Evolutionary conservation across 441 rosid species (phyloP).

Genomic region (Breynia disticha): DNA sequence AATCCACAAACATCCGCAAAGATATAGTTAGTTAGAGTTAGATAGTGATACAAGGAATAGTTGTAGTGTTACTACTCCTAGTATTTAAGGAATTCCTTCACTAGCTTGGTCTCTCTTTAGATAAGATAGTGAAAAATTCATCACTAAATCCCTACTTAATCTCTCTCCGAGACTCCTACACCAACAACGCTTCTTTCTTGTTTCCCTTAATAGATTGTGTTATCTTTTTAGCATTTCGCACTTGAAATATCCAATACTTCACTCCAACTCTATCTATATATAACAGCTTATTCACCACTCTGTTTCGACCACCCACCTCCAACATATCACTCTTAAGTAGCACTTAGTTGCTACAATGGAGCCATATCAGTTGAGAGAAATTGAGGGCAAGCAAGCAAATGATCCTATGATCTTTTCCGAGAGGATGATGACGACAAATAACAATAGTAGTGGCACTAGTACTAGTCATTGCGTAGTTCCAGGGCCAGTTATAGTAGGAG

Average conservation of each 20-base stretch:
- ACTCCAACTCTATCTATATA: neutral
- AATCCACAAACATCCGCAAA: too few species aligned
- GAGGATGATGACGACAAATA: conserved; percentile 17
- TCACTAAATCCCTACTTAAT: too few species aligned
- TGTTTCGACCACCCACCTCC: neutral
- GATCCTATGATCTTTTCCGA: conserved; percentile 35
- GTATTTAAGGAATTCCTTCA: too few species aligned
- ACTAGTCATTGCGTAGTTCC: conserved; percentile 33
- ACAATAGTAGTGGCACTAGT: neutral
- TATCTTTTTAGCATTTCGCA: neutral
- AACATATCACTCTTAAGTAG: neutral
- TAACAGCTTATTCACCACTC: neutral
- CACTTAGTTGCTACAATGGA: neutral
- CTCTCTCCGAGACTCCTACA: too few species aligned
- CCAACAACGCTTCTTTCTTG: neutral
- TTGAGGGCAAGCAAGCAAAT: conserved; percentile 59
- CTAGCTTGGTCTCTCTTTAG: too few species aligned
- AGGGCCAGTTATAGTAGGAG: conserved; percentile 72
- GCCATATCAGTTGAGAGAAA: neutral
- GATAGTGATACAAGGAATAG: too few species aligned
- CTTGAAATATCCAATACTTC: neutral
- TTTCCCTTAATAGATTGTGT: neutral
- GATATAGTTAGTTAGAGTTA: too few species aligned
- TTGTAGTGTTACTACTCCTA: too few species aligned
- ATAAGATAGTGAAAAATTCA: neutral